Base-by-base conservation (phyloP, 441 rosid species). In the Gossypium schwendimanii region DNA sequence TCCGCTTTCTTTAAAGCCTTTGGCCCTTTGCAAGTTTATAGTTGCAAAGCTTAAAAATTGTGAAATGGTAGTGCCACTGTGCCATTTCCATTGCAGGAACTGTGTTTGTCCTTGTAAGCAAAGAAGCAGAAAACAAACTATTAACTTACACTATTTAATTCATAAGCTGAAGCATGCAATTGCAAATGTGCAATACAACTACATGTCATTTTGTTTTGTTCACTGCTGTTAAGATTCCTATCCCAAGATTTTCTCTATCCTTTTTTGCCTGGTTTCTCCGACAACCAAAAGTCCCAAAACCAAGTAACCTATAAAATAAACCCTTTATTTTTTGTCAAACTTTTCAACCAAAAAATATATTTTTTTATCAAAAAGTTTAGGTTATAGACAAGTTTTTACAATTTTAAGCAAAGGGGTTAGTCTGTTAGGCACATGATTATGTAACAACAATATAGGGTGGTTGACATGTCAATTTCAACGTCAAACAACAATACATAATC, bases 381-480 rank as follows among this genome's bases (percentile, higher is more conserved):
- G 52, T 60, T 65, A 10, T 14, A 65, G 36, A 70, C 58, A 75
- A 70, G 70, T 33, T 66, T 15, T 71, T 20, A 7, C 44, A 61
- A 33, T 55, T 44, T 53, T 54, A 52, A 23, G 63, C 21, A n/a
- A 60, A 60, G 45, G 21, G 41, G 17, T 31, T 75, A 28, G 15
- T 14, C 15, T 66, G 23, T 49, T 59, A 9, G 36, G 50, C 71
- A 23, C 52, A 73, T 74, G 54, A 63, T 24, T 61, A 45, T 26
- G 72, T 69, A 24, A 58, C 26, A 24, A 58, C 14, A 24, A 58
- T 44, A 14, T 14, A 14, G 15, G 54, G 17, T 49, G 6, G 54
- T 49, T 49, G 54, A 49, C 18, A 49, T n/a, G 54, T 49, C 54
- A 49, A n/a, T 49, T 49, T 49, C 54, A 49, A 15, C 17, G 54